phyloP scores from a whole-genome alignment of 2,329 filamentous ascomycete species.

The Mycosphaerelloides madeirae region DNA sequence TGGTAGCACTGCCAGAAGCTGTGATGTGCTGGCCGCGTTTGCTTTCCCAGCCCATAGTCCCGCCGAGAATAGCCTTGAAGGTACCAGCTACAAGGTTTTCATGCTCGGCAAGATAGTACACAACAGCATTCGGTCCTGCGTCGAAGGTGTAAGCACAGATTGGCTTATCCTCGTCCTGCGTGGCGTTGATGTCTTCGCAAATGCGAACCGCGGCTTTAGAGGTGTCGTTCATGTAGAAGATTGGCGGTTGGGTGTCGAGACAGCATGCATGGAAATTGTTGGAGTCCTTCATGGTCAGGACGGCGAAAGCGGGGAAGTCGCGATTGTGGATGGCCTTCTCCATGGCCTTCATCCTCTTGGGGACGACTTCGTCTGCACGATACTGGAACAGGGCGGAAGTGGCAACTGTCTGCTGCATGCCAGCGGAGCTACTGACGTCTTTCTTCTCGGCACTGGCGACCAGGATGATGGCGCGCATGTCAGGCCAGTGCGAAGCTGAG shows the following conservation, averaged over 20 bases:
- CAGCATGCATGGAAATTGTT: slow-evolving; percentile 97
- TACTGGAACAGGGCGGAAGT: slow-evolving; percentile 83
- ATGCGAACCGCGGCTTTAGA: slow-evolving; percentile 80
- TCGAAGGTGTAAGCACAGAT: slow-evolving; percentile 96
- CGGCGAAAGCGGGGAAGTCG: slow-evolving; percentile 82
- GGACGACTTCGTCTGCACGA: slow-evolving; percentile 71
- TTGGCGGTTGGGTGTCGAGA: slow-evolving; percentile 91
- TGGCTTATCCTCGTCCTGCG: slow-evolving; percentile 60
- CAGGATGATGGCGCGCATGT: slow-evolving; percentile 87
- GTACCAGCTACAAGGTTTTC: slow-evolving; percentile 67
- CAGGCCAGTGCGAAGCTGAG: slow-evolving; percentile 84
- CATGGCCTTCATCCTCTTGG: slow-evolving; percentile 77
- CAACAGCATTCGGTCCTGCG: slow-evolving; percentile 91
- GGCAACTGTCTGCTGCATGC: slow-evolving; percentile 94
- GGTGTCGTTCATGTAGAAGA: slow-evolving; percentile 97
- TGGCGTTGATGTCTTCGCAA: slow-evolving; percentile 81
- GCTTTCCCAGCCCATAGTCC: slow-evolving; percentile 59
- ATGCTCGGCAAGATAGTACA: slow-evolving; percentile 87
- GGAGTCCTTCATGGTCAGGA: slow-evolving; percentile 92
- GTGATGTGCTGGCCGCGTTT: slow-evolving; percentile 51
- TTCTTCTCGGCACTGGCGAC: slow-evolving; percentile 94
- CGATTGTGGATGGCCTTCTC: slow-evolving; percentile 70
- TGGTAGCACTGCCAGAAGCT: slow-evolving; percentile 47
- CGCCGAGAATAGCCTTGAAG: slow-evolving; percentile 63
- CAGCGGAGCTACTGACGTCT: slow-evolving; percentile 83